Conservation (phyloP, 192 early-diverging fungal genomes). For the Paraglomus brasilianum region DNA sequence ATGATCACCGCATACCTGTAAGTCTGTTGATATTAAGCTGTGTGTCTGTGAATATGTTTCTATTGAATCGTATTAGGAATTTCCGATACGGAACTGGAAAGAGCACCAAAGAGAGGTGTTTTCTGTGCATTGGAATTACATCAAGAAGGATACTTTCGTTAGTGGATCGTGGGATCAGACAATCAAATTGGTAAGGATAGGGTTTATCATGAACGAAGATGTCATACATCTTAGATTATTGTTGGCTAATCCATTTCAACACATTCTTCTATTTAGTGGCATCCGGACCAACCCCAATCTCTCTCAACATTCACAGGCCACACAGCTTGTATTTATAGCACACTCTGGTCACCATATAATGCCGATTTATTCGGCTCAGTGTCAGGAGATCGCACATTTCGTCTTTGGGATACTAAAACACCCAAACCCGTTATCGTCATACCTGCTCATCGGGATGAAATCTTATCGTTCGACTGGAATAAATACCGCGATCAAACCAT, state of each 20-base stretch:
- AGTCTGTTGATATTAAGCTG: not conserved
- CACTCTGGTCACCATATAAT: constrained; percentile 80
- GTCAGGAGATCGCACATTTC: constrained; percentile 87
- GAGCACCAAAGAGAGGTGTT: constrained; percentile 96
- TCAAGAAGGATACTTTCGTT: constrained; percentile 83
- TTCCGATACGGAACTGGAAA: constrained; percentile 86
- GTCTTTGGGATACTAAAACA: constrained; percentile 90
- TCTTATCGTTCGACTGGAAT: constrained; percentile 95
- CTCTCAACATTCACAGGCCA: constrained; percentile 88
- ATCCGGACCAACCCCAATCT: constrained; percentile 72
- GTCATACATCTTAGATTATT: not conserved
- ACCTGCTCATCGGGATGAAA: constrained; percentile 81
- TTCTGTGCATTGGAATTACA: constrained; percentile 92
- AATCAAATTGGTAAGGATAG: constrained; percentile 78
- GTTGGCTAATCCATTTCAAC: not conserved
- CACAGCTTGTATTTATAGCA: constrained; percentile 88
- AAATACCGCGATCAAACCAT: constrained; percentile 85
- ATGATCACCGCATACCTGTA: not conserved
- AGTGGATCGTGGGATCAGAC: constrained; percentile 95
- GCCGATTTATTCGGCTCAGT: constrained; percentile 81
- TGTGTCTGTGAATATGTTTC: constrained; percentile 5
- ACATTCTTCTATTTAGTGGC: constrained; percentile 64
- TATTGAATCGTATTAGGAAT: constrained; percentile 53
- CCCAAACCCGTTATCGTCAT: constrained; percentile 61
- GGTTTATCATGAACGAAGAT: not conserved